phyloP scores from a whole-genome alignment of 108 stramenopile genomes.

The Nitzschia palea region DNA sequence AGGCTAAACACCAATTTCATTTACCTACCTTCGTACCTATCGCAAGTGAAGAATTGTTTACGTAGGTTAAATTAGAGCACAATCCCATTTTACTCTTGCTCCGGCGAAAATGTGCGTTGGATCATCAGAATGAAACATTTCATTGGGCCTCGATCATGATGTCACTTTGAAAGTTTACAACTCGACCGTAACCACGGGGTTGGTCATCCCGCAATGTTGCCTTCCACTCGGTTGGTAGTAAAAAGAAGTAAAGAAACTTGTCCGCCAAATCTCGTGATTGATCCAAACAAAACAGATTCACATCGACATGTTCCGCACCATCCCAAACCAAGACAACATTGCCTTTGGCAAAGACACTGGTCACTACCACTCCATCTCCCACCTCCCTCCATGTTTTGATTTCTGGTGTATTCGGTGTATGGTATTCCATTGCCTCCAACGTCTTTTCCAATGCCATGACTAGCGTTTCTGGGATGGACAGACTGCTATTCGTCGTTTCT shows the following conservation, averaged over 20 bases:
- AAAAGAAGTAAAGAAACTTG: background rate
- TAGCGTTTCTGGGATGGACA: background rate
- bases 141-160: no score
- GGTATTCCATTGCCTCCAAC: background rate
- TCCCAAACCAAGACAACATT: conserved; percentile 58
- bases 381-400: conserved; percentile 4
- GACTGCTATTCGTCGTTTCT: background rate
- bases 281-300: conserved; percentile 60
- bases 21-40: no score
- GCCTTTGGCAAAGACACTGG: conserved; percentile 35
- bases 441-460: background rate
- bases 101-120: no score
- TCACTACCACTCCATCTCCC: conserved; percentile 57
- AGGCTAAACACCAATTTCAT: no score
- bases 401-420: background rate
- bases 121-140: no score
- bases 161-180: conserved; percentile 55
- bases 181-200: conserved; percentile 49
- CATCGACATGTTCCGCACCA: conserved; percentile 50
- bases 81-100: no score
- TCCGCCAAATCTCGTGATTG: conserved; percentile 23
- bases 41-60: no score
- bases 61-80: no score
- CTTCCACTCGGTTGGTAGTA: conserved; percentile 6
- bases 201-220: conserved; percentile 45